These are phyloP conservation scores for Streptanthus diversifolius DNA, from an alignment of 345 rosid species.

Conservation along the genomic window DNA sequence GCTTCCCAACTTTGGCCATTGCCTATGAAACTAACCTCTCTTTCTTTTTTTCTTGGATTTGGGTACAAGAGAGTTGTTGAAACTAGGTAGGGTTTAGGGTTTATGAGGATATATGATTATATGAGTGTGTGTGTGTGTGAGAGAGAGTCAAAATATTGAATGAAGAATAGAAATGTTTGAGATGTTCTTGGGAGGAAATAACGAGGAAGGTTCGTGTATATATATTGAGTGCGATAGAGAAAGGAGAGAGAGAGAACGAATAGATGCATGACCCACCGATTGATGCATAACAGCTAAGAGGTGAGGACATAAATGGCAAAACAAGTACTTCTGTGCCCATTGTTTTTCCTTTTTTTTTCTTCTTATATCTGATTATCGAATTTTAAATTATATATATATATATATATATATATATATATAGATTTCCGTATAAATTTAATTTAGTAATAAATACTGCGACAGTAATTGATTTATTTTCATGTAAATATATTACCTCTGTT, in stretches of 20 bases:
- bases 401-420: no score
- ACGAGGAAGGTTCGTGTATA: conserved; percentile 43
- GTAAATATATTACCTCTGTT: neutral
- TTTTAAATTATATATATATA: neutral
- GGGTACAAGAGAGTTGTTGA: conserved; percentile 4
- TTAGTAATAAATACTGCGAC: no score
- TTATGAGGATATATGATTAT: conserved; percentile 6
- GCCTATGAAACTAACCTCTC: neutral
- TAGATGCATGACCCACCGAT: conserved; percentile 57
- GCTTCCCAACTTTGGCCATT: conserved; percentile 74
- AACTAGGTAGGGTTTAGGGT: conserved; percentile 16
- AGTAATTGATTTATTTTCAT: neutral
- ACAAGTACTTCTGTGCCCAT: conserved; percentile 30
- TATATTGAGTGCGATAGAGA: conserved; percentile 14
- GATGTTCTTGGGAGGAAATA: conserved; percentile 33
- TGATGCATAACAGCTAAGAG: conserved; percentile 61
- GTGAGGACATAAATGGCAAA: conserved; percentile 35
- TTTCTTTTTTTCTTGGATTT: neutral
- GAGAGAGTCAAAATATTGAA: neutral
- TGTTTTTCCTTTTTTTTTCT: conserved; percentile 10
- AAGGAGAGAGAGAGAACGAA: conserved; percentile 11
- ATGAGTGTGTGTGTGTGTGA: conserved; percentile 4
- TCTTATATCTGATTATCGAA: neutral
- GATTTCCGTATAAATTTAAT: neutral
- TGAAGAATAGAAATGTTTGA: conserved; percentile 16